Evolutionary conservation across 768 basidiomycete genomes (phyloP).

Genomic region (Epithele typhae): DNA sequence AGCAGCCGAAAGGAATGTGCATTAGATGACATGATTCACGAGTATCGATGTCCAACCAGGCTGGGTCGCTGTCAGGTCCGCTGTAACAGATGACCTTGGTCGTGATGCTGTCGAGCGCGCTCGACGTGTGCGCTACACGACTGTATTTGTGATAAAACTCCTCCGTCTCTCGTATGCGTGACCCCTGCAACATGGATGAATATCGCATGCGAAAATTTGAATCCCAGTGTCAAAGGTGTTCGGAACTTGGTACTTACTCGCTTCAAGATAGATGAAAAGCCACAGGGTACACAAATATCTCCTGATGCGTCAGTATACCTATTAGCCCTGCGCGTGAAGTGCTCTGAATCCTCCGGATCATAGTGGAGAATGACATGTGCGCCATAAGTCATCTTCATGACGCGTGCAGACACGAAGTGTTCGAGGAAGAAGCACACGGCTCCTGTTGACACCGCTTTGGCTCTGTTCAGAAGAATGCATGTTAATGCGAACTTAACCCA

Average conservation of each 20-base stretch:
- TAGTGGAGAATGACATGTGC: constrained; percentile 31
- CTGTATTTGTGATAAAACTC: not conserved
- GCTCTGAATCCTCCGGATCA: constrained; percentile 35
- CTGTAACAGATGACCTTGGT: constrained; percentile 28
- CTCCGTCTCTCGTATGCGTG: not conserved
- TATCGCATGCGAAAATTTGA: no score
- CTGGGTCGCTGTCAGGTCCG: constrained; percentile 23
- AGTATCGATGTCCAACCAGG: constrained; percentile 32
- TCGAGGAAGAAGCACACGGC: constrained; percentile 40
- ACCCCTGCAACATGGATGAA: not conserved
- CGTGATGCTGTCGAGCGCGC: constrained; percentile 18
- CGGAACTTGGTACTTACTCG: no score
- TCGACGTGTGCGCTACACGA: not conserved
- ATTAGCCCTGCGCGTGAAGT: constrained; percentile 30
- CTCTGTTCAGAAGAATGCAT: constrained; percentile 22
- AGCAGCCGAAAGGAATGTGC: not conserved
- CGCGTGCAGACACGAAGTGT: constrained; percentile 43
- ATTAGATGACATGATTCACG: constrained; percentile 15
- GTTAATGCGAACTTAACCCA: not conserved
- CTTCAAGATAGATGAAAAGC: constrained; percentile 5
- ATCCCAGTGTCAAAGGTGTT: no score
- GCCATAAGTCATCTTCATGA: constrained; percentile 47
- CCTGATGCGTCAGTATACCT: constrained; percentile 30
- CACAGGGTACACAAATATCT: not conserved
- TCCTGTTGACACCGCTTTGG: constrained; percentile 53